Evolutionary conservation across 2,329 filamentous ascomycete species (phyloP).

Genomic region (Akanthomyces lecanii): DNA sequence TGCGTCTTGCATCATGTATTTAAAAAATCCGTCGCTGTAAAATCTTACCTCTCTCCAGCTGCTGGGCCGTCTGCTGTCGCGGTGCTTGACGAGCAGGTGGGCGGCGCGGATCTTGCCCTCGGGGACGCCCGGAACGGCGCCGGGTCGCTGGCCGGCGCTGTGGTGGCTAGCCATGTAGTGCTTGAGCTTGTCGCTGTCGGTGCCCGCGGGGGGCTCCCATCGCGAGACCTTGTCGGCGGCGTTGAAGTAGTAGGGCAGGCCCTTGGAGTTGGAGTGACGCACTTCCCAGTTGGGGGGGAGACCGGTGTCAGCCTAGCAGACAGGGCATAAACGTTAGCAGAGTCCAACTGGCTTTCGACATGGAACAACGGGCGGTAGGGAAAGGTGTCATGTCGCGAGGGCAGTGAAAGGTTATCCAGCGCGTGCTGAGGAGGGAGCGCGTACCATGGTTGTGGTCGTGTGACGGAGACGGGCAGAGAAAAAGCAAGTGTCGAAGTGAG

Average conservation of each 20-base stretch:
- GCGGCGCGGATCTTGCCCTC: constrained; percentile 89
- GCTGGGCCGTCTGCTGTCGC: constrained; percentile 77
- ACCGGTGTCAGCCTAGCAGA: constrained; percentile 63
- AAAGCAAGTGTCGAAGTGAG: background rate
- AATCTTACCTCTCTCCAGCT: constrained; percentile 76
- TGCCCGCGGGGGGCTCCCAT: constrained; percentile 88
- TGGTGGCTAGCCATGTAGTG: constrained; percentile 88
- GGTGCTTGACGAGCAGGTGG: constrained; percentile 92
- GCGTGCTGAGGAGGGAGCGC: background rate
- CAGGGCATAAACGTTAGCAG: background rate
- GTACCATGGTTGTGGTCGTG: background rate
- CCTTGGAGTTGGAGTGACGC: constrained; percentile 96
- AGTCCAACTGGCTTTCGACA: background rate
- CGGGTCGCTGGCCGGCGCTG: constrained; percentile 48
- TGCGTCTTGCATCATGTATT: background rate
- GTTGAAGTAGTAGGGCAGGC: constrained; percentile 99
- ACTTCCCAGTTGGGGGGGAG: constrained; percentile 90
- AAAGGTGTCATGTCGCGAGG: too few species aligned
- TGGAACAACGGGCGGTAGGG: too few species aligned
- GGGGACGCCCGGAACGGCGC: constrained; percentile 38
- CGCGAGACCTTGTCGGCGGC: constrained; percentile 77
- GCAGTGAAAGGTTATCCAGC: background rate
- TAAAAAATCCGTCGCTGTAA: too few species aligned
- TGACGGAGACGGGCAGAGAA: background rate
- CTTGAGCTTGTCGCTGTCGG: constrained; percentile 90